Evolutionary conservation across 352 stramenopile species (phyloP), one percentile per base, ranked within the genome.

Genomic region (Globisporangium echinulatum): DNA sequence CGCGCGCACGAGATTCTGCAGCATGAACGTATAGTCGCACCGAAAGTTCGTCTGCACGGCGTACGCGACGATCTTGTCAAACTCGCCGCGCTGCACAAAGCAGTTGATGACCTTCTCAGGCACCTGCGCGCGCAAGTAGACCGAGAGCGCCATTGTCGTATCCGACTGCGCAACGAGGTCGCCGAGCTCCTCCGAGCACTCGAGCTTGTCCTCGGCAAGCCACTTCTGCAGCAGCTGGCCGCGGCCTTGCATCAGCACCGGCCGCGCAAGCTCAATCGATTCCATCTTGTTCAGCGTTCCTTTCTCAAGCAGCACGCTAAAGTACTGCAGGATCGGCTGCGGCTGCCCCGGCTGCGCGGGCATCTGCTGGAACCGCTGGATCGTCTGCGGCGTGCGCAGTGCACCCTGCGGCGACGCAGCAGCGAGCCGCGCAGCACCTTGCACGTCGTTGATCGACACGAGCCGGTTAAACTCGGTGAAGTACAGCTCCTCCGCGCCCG

Each of bases 31-130:
- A 81, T 99, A 99, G 79, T 99, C 97, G 80, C 97, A 99, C 44
- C 90, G 88, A 82, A 99, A 99, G 70, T 97, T 97, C 50, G 98
- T 98, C 76, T 97, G 82, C 25, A 92, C 77, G 39, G 87, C 86
- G 68, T 95, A 95, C 17, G 96, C 91, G 40, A 99, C 94, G 70
- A 99, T 99, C 86, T 99, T 99, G 68, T 99, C 97, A 68, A 99
- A 99, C 74, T 99, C 97, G 52, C 97, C 97, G 42, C 94, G 85
- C 79, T 99, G 96, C 11, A 99, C 92, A 72, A 99, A 99, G 78
- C 96, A 99, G 68, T 99, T 98, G 66, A 99, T 98, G 40, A 99
- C 98, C 84, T 99, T 99, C 57, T 98, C 96, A 36, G 98, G 97
- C 52, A 97, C 96, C 64, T 99, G 97, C 40, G 87, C 88, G 55